These are phyloP conservation scores for Globisporangium paddicum DNA, from an alignment of 352 stramenopile genomes.

Conservation along the genomic window DNA sequence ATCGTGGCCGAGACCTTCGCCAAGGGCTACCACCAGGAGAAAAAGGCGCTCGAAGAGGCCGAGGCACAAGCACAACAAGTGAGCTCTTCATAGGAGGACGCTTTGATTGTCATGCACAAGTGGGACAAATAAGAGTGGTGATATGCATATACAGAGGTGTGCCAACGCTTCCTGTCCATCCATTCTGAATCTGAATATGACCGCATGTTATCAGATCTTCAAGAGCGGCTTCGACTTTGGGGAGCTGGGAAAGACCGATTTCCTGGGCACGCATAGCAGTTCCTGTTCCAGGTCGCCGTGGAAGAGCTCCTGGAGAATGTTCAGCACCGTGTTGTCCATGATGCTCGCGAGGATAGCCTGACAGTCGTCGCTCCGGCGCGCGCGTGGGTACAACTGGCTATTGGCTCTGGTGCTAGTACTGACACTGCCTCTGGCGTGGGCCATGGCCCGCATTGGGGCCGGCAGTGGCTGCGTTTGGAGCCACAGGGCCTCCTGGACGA, in stretches of 20 bases:
- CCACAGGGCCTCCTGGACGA: constrained; percentile 41
- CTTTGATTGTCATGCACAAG: not conserved
- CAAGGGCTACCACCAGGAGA: constrained; percentile 83
- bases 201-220: not conserved
- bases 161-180: not conserved
- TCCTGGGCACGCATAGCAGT: constrained; percentile 60
- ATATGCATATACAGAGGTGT: not conserved
- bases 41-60: constrained; percentile 23
- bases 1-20: constrained; percentile 99
- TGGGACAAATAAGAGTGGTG: not conserved
- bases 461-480: constrained; percentile 28
- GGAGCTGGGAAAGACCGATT: constrained; percentile 38
- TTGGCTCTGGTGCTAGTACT: constrained; percentile 2
- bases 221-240: constrained; percentile 16
- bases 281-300: constrained; percentile 67
- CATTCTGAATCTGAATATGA: not conserved
- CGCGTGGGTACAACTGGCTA: constrained; percentile 18
- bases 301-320: constrained; percentile 82
- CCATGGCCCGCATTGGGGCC: constrained; percentile 19
- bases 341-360: constrained; percentile 52
- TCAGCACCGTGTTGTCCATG: constrained; percentile 79
- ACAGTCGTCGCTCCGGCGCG: constrained; percentile 53
- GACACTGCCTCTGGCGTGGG: constrained; percentile 9
- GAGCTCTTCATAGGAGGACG: constrained; percentile 2
- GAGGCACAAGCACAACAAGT: not conserved